Percentiles rank a stretch among this genome's conserved stretches.
Conservation (phyloP, 176 grass and related monocot genomes). For the Metroxylon sagu region DNA sequence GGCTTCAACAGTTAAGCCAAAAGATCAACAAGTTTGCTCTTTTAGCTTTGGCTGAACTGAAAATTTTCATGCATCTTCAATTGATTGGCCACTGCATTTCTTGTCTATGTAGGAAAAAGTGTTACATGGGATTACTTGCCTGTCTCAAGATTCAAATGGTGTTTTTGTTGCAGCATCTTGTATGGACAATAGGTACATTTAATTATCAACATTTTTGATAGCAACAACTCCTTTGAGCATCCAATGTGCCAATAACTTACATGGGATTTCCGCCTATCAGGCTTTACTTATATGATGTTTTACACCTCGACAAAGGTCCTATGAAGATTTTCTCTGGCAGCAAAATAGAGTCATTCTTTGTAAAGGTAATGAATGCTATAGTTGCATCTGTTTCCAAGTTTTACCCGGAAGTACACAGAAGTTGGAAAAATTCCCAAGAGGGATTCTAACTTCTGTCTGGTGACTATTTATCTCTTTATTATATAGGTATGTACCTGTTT, state of each 20-base stretch:
- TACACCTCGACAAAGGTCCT: conserved; percentile 73
- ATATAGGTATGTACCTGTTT: background rate
- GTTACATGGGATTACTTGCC: conserved; percentile 80
- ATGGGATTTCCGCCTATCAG: conserved; percentile 21
- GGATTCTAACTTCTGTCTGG: background rate
- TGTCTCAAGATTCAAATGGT: conserved; percentile 81
- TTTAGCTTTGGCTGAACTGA: background rate
- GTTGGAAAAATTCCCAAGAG: no score
- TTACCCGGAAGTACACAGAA: no score
- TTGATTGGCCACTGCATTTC: conserved; percentile 12
- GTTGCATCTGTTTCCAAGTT: no score
- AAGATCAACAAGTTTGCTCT: background rate
- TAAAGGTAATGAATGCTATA: conserved; percentile 42
- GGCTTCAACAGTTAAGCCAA: no score
- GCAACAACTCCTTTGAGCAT: no score
- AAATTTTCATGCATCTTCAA: no score
- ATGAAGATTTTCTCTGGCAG: conserved; percentile 62
- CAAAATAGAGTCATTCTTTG: conserved; percentile 96
- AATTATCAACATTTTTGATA: background rate
- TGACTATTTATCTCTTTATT: background rate
- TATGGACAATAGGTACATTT: conserved; percentile 78
- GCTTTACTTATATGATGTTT: conserved; percentile 84
- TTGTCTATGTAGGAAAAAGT: conserved; percentile 42
- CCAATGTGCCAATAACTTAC: conserved; percentile 4
- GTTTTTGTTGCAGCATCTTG: conserved; percentile 68